Evolutionary conservation across 2,329 filamentous ascomycete genomes (phyloP).

Genomic region (Claviceps paspali): DNA sequence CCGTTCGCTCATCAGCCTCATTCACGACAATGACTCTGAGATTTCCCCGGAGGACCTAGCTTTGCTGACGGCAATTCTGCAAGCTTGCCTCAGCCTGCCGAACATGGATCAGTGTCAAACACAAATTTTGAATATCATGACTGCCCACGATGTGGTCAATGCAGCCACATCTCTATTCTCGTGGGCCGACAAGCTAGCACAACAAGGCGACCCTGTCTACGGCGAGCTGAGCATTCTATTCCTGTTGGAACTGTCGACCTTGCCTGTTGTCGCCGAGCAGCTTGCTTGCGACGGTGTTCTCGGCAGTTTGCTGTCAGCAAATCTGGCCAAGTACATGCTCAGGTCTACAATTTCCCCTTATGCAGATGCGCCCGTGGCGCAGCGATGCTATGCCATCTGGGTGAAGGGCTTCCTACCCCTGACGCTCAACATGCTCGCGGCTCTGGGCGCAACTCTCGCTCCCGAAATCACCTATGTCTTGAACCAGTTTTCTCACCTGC

Average conservation of each 20-base stretch:
- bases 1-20: constrained; percentile 60
- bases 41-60: constrained; percentile 65
- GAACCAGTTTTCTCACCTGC: constrained; percentile 72
- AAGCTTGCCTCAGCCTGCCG: constrained; percentile 67
- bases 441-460: constrained; percentile 67
- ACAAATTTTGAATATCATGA: constrained; percentile 56
- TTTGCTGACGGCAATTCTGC: constrained; percentile 74
- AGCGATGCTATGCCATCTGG: constrained; percentile 82
- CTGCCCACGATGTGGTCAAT: constrained; percentile 58
- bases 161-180: constrained; percentile 80
- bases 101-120: constrained; percentile 56
- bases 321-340: constrained; percentile 62
- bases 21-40: constrained; percentile 57
- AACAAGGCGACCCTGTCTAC: constrained; percentile 74
- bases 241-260: constrained; percentile 69
- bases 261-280: constrained; percentile 72
- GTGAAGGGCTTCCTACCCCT: constrained; percentile 74
- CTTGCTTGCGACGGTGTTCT: constrained; percentile 79
- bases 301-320: constrained; percentile 63
- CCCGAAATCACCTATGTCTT: constrained; percentile 76
- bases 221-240: constrained; percentile 85
- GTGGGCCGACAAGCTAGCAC: constrained; percentile 74
- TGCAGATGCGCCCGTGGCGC: constrained; percentile 49
- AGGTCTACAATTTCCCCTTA: constrained; percentile 61
- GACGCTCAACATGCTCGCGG: constrained; percentile 72